Evolutionary conservation across 2,329 filamentous ascomycete species (phyloP), one percentile per base, ranked within the genome.

Genomic region (Fusarium longipes): DNA sequence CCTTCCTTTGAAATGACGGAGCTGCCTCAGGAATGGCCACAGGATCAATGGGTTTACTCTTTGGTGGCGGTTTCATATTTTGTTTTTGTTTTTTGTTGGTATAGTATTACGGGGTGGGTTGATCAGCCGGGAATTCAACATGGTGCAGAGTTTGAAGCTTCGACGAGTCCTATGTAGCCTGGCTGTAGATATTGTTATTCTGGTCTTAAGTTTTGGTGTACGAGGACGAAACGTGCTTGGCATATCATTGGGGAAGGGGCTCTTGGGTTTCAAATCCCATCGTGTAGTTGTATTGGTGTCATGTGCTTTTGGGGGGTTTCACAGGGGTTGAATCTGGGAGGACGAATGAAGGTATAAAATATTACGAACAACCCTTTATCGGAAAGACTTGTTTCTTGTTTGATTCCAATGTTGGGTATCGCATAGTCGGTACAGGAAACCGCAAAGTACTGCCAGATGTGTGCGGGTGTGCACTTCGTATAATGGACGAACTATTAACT

Each of bases 201-300:
- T 65, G 67, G 62, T 67, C 49, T 68, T 68, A 57, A 68, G n/a
- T 57, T 54, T 68, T 69, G 70, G 68, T 72, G 68, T 70, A 73
- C 55, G 66, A 66, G 63, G 62, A 67, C 40, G 63, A 71, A 56
- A 50, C 56, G 53, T 45, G 27, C 49, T 68, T 75, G 66, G 72
- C 58, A 72, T 71, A 72, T 60, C 65, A 68, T 56, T n/a, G 30
- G 63, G 48, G 32, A 33, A 63, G 61, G 59, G 27, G 63, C 52
- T 67, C 45, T 65, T 70, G 65, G 63, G 56, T 65, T 57, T 59
- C 43, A 61, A 60, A 47, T 65, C 56, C 59, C 44, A 60, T 62
- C 47, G 57, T 74, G 67, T 73, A 72, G 64, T 65, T 71, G 58
- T 69, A 73, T 54, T 53, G 51, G 65, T 57, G 56, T 65, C 36